phyloP scores from a whole-genome alignment of 306 rosid genomes.

The Cicer cuneatum region DNA sequence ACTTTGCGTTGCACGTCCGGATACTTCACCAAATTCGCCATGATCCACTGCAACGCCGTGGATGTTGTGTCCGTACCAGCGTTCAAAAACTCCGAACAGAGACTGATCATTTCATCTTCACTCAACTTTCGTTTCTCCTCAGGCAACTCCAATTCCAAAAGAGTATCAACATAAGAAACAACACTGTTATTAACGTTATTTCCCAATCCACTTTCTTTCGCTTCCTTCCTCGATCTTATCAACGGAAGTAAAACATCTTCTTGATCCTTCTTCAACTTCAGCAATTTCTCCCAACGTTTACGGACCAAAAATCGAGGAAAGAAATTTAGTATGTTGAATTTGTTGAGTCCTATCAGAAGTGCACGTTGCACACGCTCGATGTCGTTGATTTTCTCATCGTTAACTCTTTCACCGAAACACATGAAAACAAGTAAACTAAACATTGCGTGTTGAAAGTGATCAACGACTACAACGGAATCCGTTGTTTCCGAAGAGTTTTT shows the following conservation, averaged over 20 bases:
- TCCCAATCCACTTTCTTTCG: neutral
- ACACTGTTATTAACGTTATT: neutral
- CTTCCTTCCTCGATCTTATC: slow-evolving; percentile 21
- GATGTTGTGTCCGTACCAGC: slow-evolving; percentile 52
- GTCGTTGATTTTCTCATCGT: slow-evolving; percentile 42
- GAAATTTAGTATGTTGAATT: slow-evolving; percentile 18
- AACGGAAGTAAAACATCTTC: slow-evolving; percentile 27
- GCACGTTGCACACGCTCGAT: slow-evolving; percentile 39
- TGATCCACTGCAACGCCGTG: slow-evolving; percentile 53
- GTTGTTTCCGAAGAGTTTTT: neutral
- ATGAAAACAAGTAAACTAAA: slow-evolving; percentile 51
- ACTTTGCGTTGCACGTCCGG: slow-evolving; percentile 43
- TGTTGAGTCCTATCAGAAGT: neutral
- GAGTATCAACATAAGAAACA: slow-evolving; percentile 46
- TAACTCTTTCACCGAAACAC: slow-evolving; percentile 49
- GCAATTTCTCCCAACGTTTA: slow-evolving; percentile 27
- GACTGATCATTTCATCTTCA: slow-evolving; percentile 27
- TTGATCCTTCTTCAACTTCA: neutral
- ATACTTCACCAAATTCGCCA: slow-evolving; percentile 60
- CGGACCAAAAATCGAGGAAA: slow-evolving; percentile 28
- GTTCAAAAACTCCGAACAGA: slow-evolving; percentile 49
- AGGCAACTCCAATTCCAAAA: slow-evolving; percentile 47
- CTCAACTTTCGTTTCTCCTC: slow-evolving; percentile 46
- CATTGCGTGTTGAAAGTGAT: slow-evolving; percentile 49
- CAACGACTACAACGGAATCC: neutral